Conservation (phyloP, 768 basidiomycete genomes). For the Auricularia sp. region DNA sequence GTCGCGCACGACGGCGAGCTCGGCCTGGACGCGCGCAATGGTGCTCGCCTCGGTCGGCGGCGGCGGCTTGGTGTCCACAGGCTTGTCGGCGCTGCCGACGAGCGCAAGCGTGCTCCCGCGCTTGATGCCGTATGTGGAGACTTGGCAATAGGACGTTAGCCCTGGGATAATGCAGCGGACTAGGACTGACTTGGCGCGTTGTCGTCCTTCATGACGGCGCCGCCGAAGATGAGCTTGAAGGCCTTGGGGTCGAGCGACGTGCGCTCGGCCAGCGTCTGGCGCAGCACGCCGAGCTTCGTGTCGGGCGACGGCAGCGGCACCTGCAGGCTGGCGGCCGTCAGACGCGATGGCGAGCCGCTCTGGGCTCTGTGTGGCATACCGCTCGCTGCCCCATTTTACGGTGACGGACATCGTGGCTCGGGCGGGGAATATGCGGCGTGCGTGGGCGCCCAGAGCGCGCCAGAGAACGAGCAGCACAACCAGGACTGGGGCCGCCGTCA, state of each 20-base stretch:
- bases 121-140: constrained; percentile 67
- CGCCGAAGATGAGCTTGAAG: constrained; percentile 84
- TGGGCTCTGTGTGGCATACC: not conserved
- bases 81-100: constrained; percentile 38
- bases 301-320: constrained; percentile 46
- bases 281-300: constrained; percentile 48
- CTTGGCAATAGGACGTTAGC: constrained; percentile 20
- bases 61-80: constrained; percentile 14
- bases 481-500: constrained; percentile 9
- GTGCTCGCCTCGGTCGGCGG: constrained; percentile 33
- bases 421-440: constrained; percentile 13
- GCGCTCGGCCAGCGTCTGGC: constrained; percentile 54
- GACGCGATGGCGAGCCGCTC: not conserved
- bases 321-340: constrained; percentile 28
- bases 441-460: constrained; percentile 16
- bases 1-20: constrained; percentile 39
- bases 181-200: constrained; percentile 42
- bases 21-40: constrained; percentile 44
- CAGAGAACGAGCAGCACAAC: constrained; percentile 22
- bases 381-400: constrained; percentile 32
- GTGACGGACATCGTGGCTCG: constrained; percentile 23
- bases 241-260: constrained; percentile 58
- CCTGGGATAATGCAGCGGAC: constrained; percentile 3
- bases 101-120: constrained; percentile 61
- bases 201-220: constrained; percentile 86